phyloP scores from a whole-genome alignment of 768 basidiomycete species.

The Tricholoma terreum region DNA sequence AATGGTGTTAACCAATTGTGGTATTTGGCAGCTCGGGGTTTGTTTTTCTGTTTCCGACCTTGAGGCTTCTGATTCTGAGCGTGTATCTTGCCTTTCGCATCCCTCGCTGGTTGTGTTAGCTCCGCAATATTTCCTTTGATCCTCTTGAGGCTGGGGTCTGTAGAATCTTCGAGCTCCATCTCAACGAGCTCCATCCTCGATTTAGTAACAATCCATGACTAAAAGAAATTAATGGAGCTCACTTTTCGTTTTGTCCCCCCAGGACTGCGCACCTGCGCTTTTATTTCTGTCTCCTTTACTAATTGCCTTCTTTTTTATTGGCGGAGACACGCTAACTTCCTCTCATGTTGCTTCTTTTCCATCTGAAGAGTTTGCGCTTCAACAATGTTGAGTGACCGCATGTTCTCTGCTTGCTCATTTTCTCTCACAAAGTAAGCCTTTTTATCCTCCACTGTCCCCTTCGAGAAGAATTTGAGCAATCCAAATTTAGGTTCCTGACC shows the following conservation, averaged over 20 bases:
- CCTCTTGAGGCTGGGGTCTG: background rate
- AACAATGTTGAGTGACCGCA: background rate
- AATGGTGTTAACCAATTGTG: slow-evolving; percentile 2
- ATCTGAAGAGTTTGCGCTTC: background rate
- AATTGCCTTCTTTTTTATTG: slow-evolving; percentile 1
- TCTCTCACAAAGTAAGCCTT: background rate
- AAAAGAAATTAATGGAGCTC: background rate
- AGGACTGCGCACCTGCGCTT: background rate
- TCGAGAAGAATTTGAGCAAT: background rate
- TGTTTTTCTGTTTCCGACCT: slow-evolving; percentile 1
- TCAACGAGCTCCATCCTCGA: background rate
- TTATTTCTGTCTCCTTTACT: background rate
- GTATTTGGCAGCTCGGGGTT: background rate
- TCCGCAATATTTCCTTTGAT: background rate
- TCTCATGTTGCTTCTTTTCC: background rate
- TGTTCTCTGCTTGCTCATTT: background rate
- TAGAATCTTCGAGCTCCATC: background rate
- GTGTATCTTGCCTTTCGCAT: slow-evolving; percentile 1
- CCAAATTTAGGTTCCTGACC: slow-evolving; percentile 2
- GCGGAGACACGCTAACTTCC: background rate
- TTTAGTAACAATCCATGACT: background rate
- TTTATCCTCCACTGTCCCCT: background rate
- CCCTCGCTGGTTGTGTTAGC: background rate
- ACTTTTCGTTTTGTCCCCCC: slow-evolving; percentile 3
- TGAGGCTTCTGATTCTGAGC: background rate